phyloP scores from a whole-genome alignment of 331 rosid species.

The Prunus yedoensis region DNA sequence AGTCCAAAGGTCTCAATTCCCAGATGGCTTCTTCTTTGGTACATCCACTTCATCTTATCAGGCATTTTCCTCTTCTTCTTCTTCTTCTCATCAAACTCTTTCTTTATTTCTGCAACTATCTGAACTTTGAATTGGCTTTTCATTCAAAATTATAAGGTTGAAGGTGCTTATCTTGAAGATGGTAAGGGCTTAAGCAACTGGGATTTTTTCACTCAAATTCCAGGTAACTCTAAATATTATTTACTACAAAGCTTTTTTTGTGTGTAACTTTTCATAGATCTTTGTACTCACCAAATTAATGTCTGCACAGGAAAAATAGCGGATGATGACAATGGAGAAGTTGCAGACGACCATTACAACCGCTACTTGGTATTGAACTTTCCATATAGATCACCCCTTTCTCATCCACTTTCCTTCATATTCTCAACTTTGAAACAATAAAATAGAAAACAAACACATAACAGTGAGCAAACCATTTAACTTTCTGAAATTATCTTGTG shows the following conservation, averaged over 20 bases:
- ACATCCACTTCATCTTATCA: conserved; percentile 62
- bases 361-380: conserved; percentile 17
- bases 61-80: conserved; percentile 19
- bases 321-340: conserved; percentile 16
- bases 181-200: conserved; percentile 53
- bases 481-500: neutral
- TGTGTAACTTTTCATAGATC: no score
- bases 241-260: neutral
- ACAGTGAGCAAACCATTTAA: neutral
- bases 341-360: conserved; percentile 29
- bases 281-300: neutral
- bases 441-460: neutral
- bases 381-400: no score
- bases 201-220: conserved; percentile 42
- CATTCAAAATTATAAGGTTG: conserved; percentile 26
- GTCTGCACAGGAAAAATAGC: conserved; percentile 9
- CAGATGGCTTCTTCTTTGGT: conserved; percentile 56
- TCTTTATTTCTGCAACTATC: neutral
- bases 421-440: neutral
- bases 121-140: neutral
- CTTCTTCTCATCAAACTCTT: neutral
- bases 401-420: neutral
- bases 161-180: conserved; percentile 54
- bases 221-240: conserved; percentile 27
- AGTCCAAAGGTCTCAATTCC: conserved; percentile 43